Evolutionary conservation across 2,329 filamentous ascomycete species (phyloP), one percentile per base, ranked within the genome.

Genomic region (Neopestalotiopsis clavispora): DNA sequence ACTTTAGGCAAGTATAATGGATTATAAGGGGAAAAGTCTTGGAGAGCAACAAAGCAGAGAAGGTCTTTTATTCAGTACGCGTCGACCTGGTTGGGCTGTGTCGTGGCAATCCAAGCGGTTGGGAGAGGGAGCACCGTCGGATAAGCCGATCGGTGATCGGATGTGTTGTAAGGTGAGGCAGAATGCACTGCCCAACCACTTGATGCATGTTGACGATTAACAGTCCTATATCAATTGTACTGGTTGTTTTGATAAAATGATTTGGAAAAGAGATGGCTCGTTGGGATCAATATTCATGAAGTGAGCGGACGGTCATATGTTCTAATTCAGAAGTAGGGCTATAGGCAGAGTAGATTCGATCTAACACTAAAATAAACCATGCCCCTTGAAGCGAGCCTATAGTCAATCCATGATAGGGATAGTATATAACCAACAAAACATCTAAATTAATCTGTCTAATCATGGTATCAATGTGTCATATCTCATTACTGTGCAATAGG

Each of bases 61-160:
- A 38, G 17, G 32, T 62, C 59, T 62, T 64, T 64, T 64, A 64
- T 64, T 64, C n/a, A 32, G 38, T 42, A 14, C 20, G 40, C 40
- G 23, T 42, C 38, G n/a, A 3, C 12, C 4, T 5, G 20, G 14
- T 17, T 23, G n/a, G 34, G 28, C 40, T 17, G 14, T 64, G n/a
- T 45, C n/a, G 20, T n/a, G n/a, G 40, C 34, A n/a, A 64, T 13
- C 40, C n/a, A 49, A 17, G n/a, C 40, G 20, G n/a, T 49, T 20
- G 20, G 20, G 20, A 7, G 61, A 42, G 42, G 38, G 10, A 28
- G 40, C n/a, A n/a, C 14, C 28, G 40, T 64, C 61, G 61, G 61
- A 64, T 49, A 64, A 64, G 38, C 61, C 61, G 61, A 64, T 64
- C 61, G 23, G 7, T 23, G 38, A 64, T 64, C 61, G 38, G 61